These are phyloP conservation scores for Trapa bicornis DNA, from an alignment of 345 rosid species.

Conservation along the genomic window DNA sequence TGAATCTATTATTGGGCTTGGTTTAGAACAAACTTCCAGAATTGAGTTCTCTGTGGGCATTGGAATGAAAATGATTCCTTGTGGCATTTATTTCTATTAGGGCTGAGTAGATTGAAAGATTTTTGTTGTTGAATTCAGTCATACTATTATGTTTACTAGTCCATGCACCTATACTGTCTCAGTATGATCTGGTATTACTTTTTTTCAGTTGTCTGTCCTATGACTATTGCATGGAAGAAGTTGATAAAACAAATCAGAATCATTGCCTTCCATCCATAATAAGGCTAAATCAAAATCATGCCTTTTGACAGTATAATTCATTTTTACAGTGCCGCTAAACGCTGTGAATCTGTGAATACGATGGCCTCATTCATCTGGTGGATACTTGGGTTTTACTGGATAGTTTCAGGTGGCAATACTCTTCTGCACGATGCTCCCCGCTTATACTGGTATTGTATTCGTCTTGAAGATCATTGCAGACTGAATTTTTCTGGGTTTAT, in stretches of 20 bases:
- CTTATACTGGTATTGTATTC: slow-evolving; percentile 58
- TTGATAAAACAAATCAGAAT: background rate
- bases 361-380: slow-evolving; percentile 92
- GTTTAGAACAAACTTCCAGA: background rate
- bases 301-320: background rate
- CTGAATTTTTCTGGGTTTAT: background rate
- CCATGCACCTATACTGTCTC: background rate
- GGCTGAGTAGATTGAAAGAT: background rate
- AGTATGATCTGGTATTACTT: background rate
- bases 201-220: background rate
- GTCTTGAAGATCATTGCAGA: too few relatives aligned
- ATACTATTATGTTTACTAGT: background rate
- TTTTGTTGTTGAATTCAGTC: background rate
- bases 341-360: slow-evolving; percentile 85
- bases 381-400: slow-evolving; percentile 97
- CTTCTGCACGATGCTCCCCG: slow-evolving; percentile 63
- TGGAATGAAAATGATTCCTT: background rate
- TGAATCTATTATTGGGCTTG: background rate
- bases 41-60: background rate
- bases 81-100: background rate
- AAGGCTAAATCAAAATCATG: too few relatives aligned
- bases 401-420: slow-evolving; percentile 67
- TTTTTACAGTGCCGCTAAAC: slow-evolving; percentile 44
- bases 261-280: background rate
- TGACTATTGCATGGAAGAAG: background rate